A percentile compares a stretch with the other conserved stretches of the same genome.
Conservation (phyloP, 2,329 filamentous ascomycete genomes). For the Helotiales sp. region DNA sequence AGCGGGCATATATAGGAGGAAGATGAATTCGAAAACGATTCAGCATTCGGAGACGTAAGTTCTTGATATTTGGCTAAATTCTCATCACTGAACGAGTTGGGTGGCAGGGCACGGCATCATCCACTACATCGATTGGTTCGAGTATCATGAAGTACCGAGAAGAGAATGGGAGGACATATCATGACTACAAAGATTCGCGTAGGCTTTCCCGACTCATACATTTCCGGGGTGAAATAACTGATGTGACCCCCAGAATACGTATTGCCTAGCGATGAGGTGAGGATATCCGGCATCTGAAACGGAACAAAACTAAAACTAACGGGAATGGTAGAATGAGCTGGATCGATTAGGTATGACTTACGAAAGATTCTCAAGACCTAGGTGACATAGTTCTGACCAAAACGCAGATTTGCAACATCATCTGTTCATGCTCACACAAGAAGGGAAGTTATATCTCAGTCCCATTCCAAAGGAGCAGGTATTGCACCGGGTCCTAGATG, state of each 20-base stretch:
- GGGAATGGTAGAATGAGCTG: background rate
- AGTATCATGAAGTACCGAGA: background rate
- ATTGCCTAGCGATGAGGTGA: conserved; percentile 1
- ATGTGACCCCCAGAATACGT: too few relatives aligned
- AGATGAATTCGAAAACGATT: background rate
- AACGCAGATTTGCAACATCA: too few relatives aligned
- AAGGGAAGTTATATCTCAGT: background rate
- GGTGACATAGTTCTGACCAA: too few relatives aligned
- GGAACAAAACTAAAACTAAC: too few relatives aligned
- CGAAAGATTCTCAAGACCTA: background rate
- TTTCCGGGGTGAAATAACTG: too few relatives aligned
- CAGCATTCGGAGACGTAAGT: background rate
- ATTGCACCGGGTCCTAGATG: background rate
- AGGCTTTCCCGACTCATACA: too few relatives aligned
- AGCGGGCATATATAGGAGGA: background rate
- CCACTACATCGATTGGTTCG: conserved; percentile 1
- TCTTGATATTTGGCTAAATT: background rate
- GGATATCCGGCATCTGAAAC: too few relatives aligned
- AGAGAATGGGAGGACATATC: conserved; percentile 16
- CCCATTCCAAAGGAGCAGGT: background rate
- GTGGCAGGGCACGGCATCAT: background rate
- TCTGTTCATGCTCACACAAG: background rate
- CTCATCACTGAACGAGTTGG: too few relatives aligned
- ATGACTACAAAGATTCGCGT: background rate
- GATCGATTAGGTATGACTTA: background rate